Conservation (phyloP, 169 alveolate species). For the Babesia bigemina region DNA sequence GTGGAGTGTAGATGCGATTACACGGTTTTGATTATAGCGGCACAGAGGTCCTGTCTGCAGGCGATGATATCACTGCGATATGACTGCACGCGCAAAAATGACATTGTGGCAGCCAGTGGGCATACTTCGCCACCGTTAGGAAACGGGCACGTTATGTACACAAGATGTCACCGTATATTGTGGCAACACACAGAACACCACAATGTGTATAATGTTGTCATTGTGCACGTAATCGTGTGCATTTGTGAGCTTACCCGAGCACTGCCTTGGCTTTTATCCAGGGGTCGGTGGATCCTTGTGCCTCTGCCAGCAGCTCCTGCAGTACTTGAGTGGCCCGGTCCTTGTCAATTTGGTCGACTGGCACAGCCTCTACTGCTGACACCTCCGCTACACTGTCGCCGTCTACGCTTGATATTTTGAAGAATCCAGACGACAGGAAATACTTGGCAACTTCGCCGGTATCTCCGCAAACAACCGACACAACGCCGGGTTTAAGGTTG, state of each 20-base stretch:
- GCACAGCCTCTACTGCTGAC: conserved; percentile 65
- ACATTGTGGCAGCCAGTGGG: not conserved
- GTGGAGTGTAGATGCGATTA: conserved; percentile 41
- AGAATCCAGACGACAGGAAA: conserved; percentile 65
- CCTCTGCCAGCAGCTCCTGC: conserved; percentile 66
- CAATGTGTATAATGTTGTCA: not conserved
- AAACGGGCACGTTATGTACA: not conserved
- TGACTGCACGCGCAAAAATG: not conserved
- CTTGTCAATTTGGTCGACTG: conserved; percentile 68
- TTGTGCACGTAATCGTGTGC: not conserved
- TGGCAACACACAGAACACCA: not conserved
- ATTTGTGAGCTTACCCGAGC: conserved; percentile 49
- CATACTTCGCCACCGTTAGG: not conserved
- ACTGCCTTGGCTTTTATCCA: conserved; percentile 68
- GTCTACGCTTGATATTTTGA: conserved; percentile 43
- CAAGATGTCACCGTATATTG: not conserved
- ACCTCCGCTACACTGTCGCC: conserved; percentile 63
- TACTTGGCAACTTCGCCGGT: conserved; percentile 55
- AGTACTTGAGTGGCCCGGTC: conserved; percentile 62
- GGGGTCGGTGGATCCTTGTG: conserved; percentile 53
- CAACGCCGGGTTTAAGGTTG: conserved; percentile 68
- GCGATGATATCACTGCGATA: not conserved
- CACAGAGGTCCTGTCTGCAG: conserved; percentile 40
- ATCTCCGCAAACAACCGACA: conserved; percentile 51
- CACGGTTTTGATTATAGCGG: conserved; percentile 30